Evolutionary conservation across 73 alveolate genomes (phyloP).

Genomic region (Paraurostyla sp.): DNA sequence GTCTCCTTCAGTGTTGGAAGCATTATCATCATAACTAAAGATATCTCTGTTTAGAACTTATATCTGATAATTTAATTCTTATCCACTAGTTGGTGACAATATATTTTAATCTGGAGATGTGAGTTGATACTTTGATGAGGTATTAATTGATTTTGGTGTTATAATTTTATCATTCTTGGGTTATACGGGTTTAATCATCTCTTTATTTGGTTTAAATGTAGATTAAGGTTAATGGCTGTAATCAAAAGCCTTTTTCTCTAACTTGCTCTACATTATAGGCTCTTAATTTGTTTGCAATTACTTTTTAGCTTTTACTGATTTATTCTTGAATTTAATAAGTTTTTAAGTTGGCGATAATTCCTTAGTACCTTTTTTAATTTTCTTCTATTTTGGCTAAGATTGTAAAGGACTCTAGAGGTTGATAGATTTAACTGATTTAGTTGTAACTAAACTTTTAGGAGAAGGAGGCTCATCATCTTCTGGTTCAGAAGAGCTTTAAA

Average conservation of each 20-base stretch:
- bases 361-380: not conserved
- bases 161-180: not conserved
- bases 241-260: not conserved
- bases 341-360: constrained; percentile 34
- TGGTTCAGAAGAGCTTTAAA: not conserved
- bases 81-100: not conserved
- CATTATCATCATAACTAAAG: not conserved
- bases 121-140: not conserved
- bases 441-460: not conserved
- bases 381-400: not conserved
- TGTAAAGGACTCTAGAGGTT: not conserved
- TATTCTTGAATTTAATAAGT: constrained; percentile 11
- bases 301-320: not conserved
- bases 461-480: too few relatives aligned
- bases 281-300: not conserved
- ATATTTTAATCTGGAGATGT: too few relatives aligned
- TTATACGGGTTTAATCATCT: not conserved
- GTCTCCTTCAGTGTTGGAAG: not conserved
- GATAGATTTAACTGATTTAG: not conserved
- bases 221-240: not conserved
- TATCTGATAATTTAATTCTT: not conserved
- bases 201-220: not conserved
- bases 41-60: not conserved
- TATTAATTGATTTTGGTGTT: not conserved
- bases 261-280: not conserved